Base-by-base conservation (phyloP, 345 rosid species). In the Eucalyptus fibrosa region DNA sequence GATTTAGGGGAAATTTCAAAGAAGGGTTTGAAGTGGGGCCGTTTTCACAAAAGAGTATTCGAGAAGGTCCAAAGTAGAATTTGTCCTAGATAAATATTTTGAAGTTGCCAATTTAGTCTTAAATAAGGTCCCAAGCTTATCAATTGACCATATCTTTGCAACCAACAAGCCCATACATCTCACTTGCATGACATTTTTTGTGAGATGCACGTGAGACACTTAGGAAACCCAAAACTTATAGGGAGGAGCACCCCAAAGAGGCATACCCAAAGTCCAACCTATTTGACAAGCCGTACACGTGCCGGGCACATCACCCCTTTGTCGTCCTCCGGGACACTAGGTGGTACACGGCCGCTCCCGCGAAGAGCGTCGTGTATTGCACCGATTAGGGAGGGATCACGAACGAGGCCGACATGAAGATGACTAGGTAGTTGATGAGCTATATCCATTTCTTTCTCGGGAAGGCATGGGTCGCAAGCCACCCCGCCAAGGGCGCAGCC, bases 31-130 rank as follows among this genome's bases (percentile, higher is more conserved):
- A 10, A 56, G 30, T 56, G 62, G 30, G 14, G 13, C 28, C 14
- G 0, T 56, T 56, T 56, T 56, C 3, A 1, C 30, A 10, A 23
- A 56, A 56, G 26, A 0, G 2, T 1, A 53, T 8, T 53, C 2
- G 8, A 56, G 30, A 56, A 2, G 6, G 30, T 56, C 62, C 62
- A 24, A 56, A 56, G 6, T 56, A 26, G 62, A 56, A 24, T 26
- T 56, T 24, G 1, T 5, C 62, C 13, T 24, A 56, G 30, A 56
- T 56, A 56, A 56, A 56, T 23, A 26, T 56, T 24, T 12, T 62
- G 32, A 62, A 62, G 32, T 62, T 30, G 32, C 17, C 69, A 62
- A 62, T 62, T 62, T 62, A 13, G 69, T 30, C 34, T 30, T 28
- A 62, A 62, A 30, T 60, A 60, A 60, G n/a, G 67, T 60, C 67